Base-by-base conservation (phyloP, 139 green algal species). In the Tetradesmus lagerheimii region DNA sequence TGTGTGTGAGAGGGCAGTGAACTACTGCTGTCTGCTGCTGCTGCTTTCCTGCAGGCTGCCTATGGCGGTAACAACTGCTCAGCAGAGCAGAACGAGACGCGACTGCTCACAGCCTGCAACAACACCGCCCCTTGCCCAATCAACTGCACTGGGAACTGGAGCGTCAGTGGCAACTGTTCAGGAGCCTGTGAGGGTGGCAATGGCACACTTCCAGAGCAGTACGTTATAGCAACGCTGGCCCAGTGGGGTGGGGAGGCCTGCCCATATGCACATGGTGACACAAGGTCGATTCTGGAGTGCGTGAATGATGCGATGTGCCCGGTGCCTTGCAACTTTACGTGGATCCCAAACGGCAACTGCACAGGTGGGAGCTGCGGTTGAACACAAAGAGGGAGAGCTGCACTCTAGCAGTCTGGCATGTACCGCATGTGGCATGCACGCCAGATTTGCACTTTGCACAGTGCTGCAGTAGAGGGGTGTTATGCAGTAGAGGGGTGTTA, bases 71-170 rank as follows among this genome's bases (percentile, higher is more conserved):
- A n/a, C 67, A 78, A 39, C n/a, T 78, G 67, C 31, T 39, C 67
- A 23, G n/a, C 67, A 25, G n/a, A 3, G 9, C 67, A 78, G 67
- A 38, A 78, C 20, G 67, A 39, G n/a, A 37, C n/a, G 1, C 67
- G 67, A n/a, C 39, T 78, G 67, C 2, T 23, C 0, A 78, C 80
- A 31, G n/a, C 80, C 4, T 86, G 80, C 31, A 75, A 34, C 80
- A 86, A 86, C 43, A 86, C 14, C 43, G 31, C n/a, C 4, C 80
- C 80, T 11, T 86, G 80, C 45, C 47, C 80, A 11, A 64, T 38
- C 20, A 27, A 64, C 25, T 85, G 43, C 79, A 25, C 29, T 34
- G 38, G 39, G 29, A 64, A 85, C 43, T 50, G n/a, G 39, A 66
- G 9, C 76, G 16, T 35, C 15, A 31, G 37, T 6, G 41, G 41